Conservation (phyloP, 2,329 filamentous ascomycete species). For the Alternaria ethzedia region DNA sequence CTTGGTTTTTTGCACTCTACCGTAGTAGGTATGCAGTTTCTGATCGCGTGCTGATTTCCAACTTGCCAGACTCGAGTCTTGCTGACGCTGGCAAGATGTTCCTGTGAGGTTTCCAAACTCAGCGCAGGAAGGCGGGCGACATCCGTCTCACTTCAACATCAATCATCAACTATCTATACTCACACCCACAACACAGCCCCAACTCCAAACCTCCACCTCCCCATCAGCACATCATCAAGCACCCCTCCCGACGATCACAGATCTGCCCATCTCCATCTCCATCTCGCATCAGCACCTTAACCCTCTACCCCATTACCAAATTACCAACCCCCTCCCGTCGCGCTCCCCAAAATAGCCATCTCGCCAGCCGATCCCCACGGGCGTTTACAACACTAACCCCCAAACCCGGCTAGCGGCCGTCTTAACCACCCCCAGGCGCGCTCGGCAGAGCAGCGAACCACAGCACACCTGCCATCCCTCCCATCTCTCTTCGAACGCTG, state of each 20-base stretch:
- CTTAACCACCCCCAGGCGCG: conserved; percentile 3
- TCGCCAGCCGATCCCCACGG: not conserved
- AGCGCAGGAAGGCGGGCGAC: not conserved
- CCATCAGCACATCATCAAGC: not conserved
- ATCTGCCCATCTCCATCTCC: not conserved
- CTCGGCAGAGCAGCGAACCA: conserved; percentile 24
- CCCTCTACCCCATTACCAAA: not conserved
- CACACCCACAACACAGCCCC: not conserved
- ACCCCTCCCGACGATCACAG: not conserved
- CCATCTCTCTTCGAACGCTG: not conserved
- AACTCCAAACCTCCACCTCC: not conserved
- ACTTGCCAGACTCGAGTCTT: not conserved
- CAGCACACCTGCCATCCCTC: not conserved
- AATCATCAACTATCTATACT: not conserved
- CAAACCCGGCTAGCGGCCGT: not conserved
- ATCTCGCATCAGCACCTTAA: not conserved
- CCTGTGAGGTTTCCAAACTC: not conserved
- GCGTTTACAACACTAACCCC: conserved; percentile 6
- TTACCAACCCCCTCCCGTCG: not conserved
- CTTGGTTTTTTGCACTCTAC: not conserved
- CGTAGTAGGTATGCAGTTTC: not conserved
- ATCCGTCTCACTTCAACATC: not conserved
- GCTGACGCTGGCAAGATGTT: not conserved
- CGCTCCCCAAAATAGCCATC: conserved; percentile 1
- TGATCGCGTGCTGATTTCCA: not conserved